Evolutionary conservation across 202 grass and related monocot genomes (phyloP).

Genomic region (Alloteropsis angusta): DNA sequence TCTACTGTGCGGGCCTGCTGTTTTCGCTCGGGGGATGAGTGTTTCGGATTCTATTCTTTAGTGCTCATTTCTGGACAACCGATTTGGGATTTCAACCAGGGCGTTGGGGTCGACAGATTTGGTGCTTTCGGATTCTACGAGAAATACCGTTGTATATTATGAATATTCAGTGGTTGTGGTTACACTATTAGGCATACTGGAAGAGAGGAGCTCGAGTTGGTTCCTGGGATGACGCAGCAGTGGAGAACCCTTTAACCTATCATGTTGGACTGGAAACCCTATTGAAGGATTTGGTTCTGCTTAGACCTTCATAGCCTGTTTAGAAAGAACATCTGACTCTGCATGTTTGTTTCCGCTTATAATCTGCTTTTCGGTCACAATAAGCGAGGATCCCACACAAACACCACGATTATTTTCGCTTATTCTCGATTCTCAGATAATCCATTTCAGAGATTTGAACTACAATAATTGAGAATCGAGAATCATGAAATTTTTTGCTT

Average conservation of each 20-base stretch:
- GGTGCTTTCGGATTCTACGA: not conserved
- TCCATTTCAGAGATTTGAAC: too few species aligned
- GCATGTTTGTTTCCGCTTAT: too few species aligned
- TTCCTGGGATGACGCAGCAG: not conserved
- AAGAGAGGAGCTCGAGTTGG: not conserved
- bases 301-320: not conserved
- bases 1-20: not conserved
- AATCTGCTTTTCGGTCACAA: too few species aligned
- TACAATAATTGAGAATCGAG: too few species aligned
- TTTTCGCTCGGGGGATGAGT: not conserved
- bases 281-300: not conserved
- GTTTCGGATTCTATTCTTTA: not conserved
- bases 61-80: not conserved
- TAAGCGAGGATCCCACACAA: too few species aligned
- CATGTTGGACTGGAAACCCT: too few species aligned
- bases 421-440: too few species aligned
- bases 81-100: slow-evolving; percentile 7
- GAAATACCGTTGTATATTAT: not conserved
- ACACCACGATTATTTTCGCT: too few species aligned
- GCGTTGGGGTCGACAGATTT: not conserved
- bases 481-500: too few species aligned
- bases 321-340: too few species aligned
- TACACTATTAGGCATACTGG: not conserved
- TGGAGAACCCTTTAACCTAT: too few species aligned
- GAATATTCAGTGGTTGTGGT: not conserved